These are phyloP conservation scores for Auriculariales sp. DNA, from an alignment of 768 basidiomycete genomes.

Conservation along the genomic window DNA sequence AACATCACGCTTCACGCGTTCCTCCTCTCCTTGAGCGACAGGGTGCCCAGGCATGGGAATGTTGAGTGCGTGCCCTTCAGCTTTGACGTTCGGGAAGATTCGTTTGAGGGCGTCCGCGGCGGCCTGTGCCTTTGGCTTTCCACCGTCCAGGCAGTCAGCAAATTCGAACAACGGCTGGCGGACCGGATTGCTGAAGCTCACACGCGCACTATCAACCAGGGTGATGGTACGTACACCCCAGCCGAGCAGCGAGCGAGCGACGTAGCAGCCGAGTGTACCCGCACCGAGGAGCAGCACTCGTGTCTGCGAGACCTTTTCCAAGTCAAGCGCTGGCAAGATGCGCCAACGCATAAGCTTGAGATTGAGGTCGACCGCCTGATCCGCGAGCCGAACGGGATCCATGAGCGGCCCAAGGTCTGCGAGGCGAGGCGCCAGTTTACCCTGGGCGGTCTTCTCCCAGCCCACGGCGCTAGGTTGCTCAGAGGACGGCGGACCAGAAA, in stretches of 20 bases:
- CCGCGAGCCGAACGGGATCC: slow-evolving; percentile 83
- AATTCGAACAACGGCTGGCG: slow-evolving; percentile 95
- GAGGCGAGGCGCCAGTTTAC: slow-evolving; percentile 73
- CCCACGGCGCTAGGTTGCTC: slow-evolving; percentile 57
- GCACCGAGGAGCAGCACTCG: slow-evolving; percentile 82
- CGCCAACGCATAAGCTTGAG: slow-evolving; percentile 97
- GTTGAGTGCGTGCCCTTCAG: slow-evolving; percentile 24
- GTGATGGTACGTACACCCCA: slow-evolving; percentile 95
- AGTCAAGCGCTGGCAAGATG: slow-evolving; percentile 74
- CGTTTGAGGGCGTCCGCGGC: slow-evolving; percentile 75
- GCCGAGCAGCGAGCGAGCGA: slow-evolving; percentile 82
- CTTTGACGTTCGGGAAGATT: slow-evolving; percentile 79
- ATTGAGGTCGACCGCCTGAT: slow-evolving; percentile 96
- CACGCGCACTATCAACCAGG: slow-evolving; percentile 77
- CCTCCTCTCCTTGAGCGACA: slow-evolving; percentile 42
- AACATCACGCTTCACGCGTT: slow-evolving; percentile 53
- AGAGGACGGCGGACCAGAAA: slow-evolving; percentile 15
- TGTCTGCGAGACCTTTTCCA: slow-evolving; percentile 74
- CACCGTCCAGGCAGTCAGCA: slow-evolving; percentile 82
- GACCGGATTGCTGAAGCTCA: slow-evolving; percentile 96
- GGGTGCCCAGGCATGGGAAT: slow-evolving; percentile 99
- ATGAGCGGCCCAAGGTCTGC: slow-evolving; percentile 93
- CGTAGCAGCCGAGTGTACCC: slow-evolving; percentile 94
- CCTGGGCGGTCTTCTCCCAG: slow-evolving; percentile 88
- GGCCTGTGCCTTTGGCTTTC: slow-evolving; percentile 84